Percentiles rank a stretch among this genome's conserved stretches.
These are phyloP conservation scores for Asclepias syriaca DNA, from an alignment of 257 asterid genomes.

Conservation along the genomic window DNA sequence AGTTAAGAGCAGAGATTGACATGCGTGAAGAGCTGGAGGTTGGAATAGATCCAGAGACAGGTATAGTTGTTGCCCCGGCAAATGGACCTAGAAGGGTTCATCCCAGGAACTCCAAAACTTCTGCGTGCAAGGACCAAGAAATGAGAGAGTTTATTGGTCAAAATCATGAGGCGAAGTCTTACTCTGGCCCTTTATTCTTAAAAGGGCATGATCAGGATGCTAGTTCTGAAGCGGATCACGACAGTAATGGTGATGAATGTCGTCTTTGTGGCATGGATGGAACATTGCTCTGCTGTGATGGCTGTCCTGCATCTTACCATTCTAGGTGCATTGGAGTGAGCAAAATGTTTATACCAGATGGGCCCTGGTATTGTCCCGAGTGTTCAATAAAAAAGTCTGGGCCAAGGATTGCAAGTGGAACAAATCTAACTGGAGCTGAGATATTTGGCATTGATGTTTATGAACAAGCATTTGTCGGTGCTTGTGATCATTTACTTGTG, in stretches of 20 bases:
- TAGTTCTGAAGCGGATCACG: conserved; percentile 40
- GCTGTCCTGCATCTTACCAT: conserved; percentile 81
- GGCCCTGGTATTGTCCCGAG: conserved; percentile 87
- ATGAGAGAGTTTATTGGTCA: conserved; percentile 30
- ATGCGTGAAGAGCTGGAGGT: conserved; percentile 63
- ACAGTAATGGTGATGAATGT: conserved; percentile 81
- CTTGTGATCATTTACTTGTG: conserved; percentile 82
- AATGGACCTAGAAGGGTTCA: conserved; percentile 58
- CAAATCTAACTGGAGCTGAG: conserved; percentile 55
- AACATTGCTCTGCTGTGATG: conserved; percentile 74
- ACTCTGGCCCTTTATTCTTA: conserved; percentile 24
- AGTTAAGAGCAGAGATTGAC: conserved; percentile 66
- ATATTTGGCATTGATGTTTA: conserved; percentile 60
- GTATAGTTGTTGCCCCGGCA: conserved; percentile 29
- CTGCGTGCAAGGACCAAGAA: conserved; percentile 47
- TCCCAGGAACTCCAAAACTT: conserved; percentile 55
- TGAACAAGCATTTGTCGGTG: conserved; percentile 55
- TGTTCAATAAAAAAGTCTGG: conserved; percentile 51
- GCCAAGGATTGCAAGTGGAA: conserved; percentile 42
- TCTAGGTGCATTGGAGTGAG: conserved; percentile 75
- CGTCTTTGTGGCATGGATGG: conserved; percentile 95
- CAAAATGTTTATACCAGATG: conserved; percentile 61
- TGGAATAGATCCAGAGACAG: conserved; percentile 50
- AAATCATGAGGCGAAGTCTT: conserved; percentile 27
- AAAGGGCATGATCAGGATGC: conserved; percentile 32